phyloP scores from a whole-genome alignment of 371 early-diverging fungal genomes.

The Modicella reniformis region DNA sequence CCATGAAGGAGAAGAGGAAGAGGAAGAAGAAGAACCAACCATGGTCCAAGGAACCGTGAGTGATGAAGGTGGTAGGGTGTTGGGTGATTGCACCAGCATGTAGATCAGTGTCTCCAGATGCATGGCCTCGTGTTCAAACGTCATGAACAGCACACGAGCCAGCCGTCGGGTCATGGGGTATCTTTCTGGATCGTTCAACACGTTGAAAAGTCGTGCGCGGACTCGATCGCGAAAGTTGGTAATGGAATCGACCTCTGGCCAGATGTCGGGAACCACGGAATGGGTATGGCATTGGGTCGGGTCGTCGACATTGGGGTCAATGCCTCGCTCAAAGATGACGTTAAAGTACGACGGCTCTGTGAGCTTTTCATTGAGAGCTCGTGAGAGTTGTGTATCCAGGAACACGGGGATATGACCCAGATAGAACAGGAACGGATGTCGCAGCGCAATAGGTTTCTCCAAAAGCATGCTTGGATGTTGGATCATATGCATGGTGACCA shows the following conservation, averaged over 20 bases:
- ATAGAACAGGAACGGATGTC: constrained; percentile 92
- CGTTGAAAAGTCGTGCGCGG: constrained; percentile 62
- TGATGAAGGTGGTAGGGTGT: constrained; percentile 33
- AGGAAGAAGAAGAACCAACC: too few relatives aligned
- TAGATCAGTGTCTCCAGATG: constrained; percentile 89
- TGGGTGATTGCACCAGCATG: constrained; percentile 80
- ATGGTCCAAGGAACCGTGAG: constrained; percentile 30
- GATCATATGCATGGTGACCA: constrained; percentile 71
- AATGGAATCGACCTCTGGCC: constrained; percentile 79
- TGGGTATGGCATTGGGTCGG: constrained; percentile 82
- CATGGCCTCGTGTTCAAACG: constrained; percentile 92
- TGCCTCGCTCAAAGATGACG: constrained; percentile 91
- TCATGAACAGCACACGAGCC: constrained; percentile 81
- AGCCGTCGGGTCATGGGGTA: constrained; percentile 57
- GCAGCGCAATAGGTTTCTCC: constrained; percentile 82
- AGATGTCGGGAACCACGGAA: constrained; percentile 78
- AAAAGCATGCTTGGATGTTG: constrained; percentile 63
- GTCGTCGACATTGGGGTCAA: constrained; percentile 90
- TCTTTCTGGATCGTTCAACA: constrained; percentile 57
- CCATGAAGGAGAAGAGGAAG: neutral
- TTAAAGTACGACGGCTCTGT: constrained; percentile 74
- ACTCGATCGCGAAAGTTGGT: constrained; percentile 72
- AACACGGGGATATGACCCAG: constrained; percentile 91
- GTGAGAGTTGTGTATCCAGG: constrained; percentile 82
- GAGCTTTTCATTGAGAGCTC: constrained; percentile 62